Evolutionary conservation across 768 basidiomycete genomes (phyloP).

Genomic region (Podaxis pistillaris): DNA sequence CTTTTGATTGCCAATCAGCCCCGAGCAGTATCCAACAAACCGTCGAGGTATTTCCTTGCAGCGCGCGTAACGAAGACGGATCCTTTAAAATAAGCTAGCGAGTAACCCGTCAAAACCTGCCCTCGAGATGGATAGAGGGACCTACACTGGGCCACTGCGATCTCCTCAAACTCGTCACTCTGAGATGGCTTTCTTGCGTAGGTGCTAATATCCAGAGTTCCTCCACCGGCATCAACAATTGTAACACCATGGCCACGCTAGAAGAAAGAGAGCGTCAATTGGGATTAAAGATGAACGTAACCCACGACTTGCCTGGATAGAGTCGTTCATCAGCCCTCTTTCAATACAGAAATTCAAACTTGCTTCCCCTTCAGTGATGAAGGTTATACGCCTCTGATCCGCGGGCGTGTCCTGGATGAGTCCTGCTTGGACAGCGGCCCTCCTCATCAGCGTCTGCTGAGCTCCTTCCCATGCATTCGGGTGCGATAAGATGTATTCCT

Average conservation of each 20-base stretch:
- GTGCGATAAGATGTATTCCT: slow-evolving; percentile 43
- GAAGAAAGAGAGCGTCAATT: neutral
- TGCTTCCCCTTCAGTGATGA: slow-evolving; percentile 57
- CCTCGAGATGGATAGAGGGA: neutral
- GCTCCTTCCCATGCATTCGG: slow-evolving; percentile 56
- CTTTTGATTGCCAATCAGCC: neutral
- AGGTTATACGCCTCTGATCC: slow-evolving; percentile 37
- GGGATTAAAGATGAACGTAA: neutral
- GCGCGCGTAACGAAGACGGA: slow-evolving; percentile 43
- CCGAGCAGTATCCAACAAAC: slow-evolving; percentile 23
- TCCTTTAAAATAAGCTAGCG: slow-evolving; percentile 41
- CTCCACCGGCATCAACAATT: slow-evolving; percentile 62
- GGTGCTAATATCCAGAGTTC: slow-evolving; percentile 57
- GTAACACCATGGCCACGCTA: slow-evolving; percentile 46
- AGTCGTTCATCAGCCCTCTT: slow-evolving; percentile 14
- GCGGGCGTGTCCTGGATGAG: slow-evolving; percentile 33
- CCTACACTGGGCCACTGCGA: slow-evolving; percentile 38
- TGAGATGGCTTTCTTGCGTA: slow-evolving; percentile 35
- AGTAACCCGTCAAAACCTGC: neutral
- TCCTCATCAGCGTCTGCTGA: slow-evolving; percentile 49
- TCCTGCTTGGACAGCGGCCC: slow-evolving; percentile 44
- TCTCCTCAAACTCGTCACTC: slow-evolving; percentile 35
- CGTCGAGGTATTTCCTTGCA: slow-evolving; percentile 32
- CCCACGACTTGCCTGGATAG: slow-evolving; percentile 6
- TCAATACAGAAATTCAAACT: slow-evolving; percentile 47